Base-by-base conservation (phyloP, 1,139 yeast species). In the Kazachstania sp. region DNA sequence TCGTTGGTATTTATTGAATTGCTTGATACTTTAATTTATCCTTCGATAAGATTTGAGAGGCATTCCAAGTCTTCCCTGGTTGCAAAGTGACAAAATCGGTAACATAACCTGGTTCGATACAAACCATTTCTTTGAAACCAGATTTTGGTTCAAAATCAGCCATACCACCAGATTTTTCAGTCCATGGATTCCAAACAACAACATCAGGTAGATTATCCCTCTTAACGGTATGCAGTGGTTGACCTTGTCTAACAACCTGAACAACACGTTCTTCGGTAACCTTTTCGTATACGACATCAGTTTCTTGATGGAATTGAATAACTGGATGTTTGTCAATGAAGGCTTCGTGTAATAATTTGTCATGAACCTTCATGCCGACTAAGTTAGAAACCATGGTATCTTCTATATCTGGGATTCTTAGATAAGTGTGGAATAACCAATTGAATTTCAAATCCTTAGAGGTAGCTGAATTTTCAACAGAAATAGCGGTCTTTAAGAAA, bases 171-270 rank as follows among this genome's bases (percentile, higher is more conserved):
- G 94, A 79, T 65, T 85, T 86, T 46, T 83, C 77, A 56, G 77
- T 72, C 98, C 97, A 92, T 26, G 98, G 98, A 66, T 92, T 92
- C 98, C 98, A 92, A 46, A 92, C 97, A 44, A 92, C 97, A 20
- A 87, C 78, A 63, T 92, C 97, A 2, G 85, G 88, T 54, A 90
- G 72, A 57, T 82, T 81, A 29, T 68, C 68, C 61, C 95, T 75
- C 49, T 76, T 70, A 36, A 88, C 69, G 43, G 83, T 79, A 63
- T 81, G 82, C 46, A 79, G 66, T 3, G 86, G 90, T 52, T 78
- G 74, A 37, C 94, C 94, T 51, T 75, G 71, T 52, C 80, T 84
- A 43, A 81, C 78, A 38, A 80, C 77, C 62, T 82, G 90, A 39
- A 86, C 67, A 3, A 74, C 57, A 55, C 83, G 83, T 6, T 69